These are phyloP conservation scores for Amanita molliuscula DNA, from an alignment of 768 basidiomycete species.

Conservation along the genomic window DNA sequence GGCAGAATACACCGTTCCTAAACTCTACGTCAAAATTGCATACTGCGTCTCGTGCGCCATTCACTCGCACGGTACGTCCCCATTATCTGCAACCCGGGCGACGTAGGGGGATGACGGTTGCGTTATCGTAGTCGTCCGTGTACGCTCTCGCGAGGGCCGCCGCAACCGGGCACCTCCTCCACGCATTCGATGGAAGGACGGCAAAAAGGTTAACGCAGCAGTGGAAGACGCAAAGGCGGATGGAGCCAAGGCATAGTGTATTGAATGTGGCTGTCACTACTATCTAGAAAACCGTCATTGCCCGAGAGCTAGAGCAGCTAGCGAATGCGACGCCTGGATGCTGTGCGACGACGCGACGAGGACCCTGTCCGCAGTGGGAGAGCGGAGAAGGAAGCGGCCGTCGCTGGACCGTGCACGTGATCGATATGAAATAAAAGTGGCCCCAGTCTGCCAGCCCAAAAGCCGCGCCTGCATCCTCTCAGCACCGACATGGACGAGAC, in stretches of 20 bases:
- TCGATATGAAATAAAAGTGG: constrained; percentile 1
- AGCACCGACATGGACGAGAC: constrained; percentile 28
- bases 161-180: constrained; percentile 97
- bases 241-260: constrained; percentile 41
- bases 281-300: constrained; percentile 71
- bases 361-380: background rate
- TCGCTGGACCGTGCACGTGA: constrained; percentile 1
- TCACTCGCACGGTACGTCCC: constrained; percentile 85
- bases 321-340: constrained; percentile 55
- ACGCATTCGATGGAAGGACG: constrained; percentile 90
- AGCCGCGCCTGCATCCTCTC: constrained; percentile 22
- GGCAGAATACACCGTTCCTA: constrained; percentile 89
- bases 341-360: constrained; percentile 32
- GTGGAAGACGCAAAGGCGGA: constrained; percentile 89
- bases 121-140: constrained; percentile 80
- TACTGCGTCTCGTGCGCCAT: constrained; percentile 99
- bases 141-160: constrained; percentile 90
- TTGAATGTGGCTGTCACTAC: constrained; percentile 52
- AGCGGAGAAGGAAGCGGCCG: background rate
- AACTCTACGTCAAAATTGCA: constrained; percentile 96
- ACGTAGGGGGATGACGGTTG: background rate
- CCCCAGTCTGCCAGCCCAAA: background rate
- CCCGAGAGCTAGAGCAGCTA: constrained; percentile 53
- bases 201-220: constrained; percentile 93
- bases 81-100: background rate